Conservation (phyloP, 192 early-diverging fungal species). For the Kappamyces sp. region DNA sequence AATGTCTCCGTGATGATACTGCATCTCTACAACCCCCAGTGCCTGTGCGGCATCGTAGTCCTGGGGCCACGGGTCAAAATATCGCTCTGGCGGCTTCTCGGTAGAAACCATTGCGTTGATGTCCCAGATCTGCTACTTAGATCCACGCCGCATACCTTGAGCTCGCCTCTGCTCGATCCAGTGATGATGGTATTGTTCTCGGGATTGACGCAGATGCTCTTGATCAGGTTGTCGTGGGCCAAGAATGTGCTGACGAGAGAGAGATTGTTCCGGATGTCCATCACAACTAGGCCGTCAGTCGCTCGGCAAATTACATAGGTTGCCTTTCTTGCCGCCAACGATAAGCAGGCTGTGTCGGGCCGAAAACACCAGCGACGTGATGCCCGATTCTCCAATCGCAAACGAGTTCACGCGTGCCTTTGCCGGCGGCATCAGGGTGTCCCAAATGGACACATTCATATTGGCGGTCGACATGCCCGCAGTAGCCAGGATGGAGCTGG, state of each 20-base stretch:
- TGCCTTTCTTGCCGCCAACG: conserved; percentile 68
- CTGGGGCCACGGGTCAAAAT: too few species aligned
- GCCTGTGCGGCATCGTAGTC: too few species aligned
- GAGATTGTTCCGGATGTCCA: conserved; percentile 64
- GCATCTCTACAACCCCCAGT: too few species aligned
- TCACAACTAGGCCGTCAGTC: conserved; percentile 43
- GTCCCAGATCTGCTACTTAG: too few species aligned
- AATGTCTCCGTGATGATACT: too few species aligned
- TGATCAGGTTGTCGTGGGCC: conserved; percentile 63
- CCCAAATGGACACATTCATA: conserved; percentile 68
- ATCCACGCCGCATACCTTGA: conserved; percentile 36
- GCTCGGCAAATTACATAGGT: conserved; percentile 52
- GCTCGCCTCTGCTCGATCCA: conserved; percentile 54
- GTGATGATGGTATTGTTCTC: conserved; percentile 42
- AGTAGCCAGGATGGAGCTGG: conserved; percentile 65
- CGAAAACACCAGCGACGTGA: conserved; percentile 61
- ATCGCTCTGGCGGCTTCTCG: too few species aligned
- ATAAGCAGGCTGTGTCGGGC: conserved; percentile 55
- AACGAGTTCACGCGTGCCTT: conserved; percentile 58
- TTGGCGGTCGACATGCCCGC: conserved; percentile 55
- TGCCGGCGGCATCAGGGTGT: conserved; percentile 63
- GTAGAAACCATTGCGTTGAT: too few species aligned
- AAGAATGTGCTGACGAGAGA: conserved; percentile 55
- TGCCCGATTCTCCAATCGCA: conserved; percentile 54
- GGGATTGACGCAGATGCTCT: conserved; percentile 29